Percentiles rank a stretch among this genome's conserved stretches.
These are phyloP conservation scores for Populus ilicifolia DNA, from an alignment of 345 rosid species.

Conservation along the genomic window DNA sequence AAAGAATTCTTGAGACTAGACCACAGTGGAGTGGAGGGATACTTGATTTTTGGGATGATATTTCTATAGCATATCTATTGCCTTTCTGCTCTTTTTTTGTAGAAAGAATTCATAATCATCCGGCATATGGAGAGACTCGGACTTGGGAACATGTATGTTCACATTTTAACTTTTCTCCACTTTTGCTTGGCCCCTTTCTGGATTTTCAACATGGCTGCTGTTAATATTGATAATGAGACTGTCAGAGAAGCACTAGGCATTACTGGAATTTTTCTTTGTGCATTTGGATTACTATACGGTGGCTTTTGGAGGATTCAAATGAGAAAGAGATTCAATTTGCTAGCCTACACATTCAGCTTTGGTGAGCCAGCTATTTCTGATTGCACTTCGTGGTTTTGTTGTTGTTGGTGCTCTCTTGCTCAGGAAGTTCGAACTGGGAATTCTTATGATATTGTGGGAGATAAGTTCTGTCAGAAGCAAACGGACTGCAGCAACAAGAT, in stretches of 20 bases:
- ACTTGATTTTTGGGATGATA: conserved; percentile 82
- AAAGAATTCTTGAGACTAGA: conserved; percentile 36
- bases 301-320: conserved; percentile 98
- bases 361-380: conserved; percentile 53
- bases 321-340: conserved; percentile 78
- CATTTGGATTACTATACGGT: conserved; percentile 80
- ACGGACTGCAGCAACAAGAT: conserved; percentile 14
- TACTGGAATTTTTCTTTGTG: conserved; percentile 69
- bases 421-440: conserved; percentile 87
- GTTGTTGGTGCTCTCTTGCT: conserved; percentile 93
- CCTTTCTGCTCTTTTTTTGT: conserved; percentile 81
- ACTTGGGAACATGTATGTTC: conserved; percentile 94
- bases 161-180: conserved; percentile 76
- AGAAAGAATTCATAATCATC: no score
- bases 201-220: conserved; percentile 85
- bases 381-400: conserved; percentile 74
- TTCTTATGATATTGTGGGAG: conserved; percentile 63
- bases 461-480: conserved; percentile 38
- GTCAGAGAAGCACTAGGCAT: conserved; percentile 61
- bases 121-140: conserved; percentile 97
- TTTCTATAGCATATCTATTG: conserved; percentile 77
- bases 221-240: conserved; percentile 57
- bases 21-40: conserved; percentile 90
- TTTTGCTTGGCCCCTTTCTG: conserved; percentile 92
- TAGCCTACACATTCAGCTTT: conserved; percentile 67